Evolutionary conservation across 2,329 filamentous ascomycete species (phyloP).

Genomic region (Botrytis fabae): DNA sequence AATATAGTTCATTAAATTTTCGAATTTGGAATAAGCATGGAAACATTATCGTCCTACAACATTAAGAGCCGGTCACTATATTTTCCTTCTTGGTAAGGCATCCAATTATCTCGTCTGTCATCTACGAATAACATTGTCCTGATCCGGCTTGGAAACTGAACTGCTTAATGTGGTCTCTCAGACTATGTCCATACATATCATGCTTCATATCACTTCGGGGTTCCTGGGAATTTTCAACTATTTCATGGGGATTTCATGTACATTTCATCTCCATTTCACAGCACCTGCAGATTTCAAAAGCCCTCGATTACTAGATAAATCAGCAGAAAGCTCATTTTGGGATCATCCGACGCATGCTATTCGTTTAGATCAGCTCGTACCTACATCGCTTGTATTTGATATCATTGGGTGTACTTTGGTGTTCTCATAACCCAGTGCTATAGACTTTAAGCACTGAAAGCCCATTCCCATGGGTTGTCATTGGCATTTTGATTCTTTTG

Average conservation of each 20-base stretch:
- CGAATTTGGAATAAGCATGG: not conserved
- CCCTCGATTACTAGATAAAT: not conserved
- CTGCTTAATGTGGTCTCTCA: rapidly evolving
- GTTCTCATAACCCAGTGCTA: not conserved
- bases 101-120: not conserved
- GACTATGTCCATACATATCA: not conserved
- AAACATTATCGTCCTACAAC: not conserved
- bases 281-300: too few relatives aligned
- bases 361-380: not conserved
- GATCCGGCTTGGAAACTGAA: not conserved
- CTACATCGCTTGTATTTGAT: rapidly evolving
- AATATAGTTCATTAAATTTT: rapidly evolving
- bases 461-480: not conserved
- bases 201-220: not conserved
- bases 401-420: not conserved
- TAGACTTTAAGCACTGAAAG: not conserved
- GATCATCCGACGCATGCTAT: not conserved
- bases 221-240: rapidly evolving
- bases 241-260: not conserved
- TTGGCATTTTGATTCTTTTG: not conserved
- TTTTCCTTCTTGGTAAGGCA: not conserved
- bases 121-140: rapidly evolving
- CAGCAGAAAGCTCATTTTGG: too few relatives aligned
- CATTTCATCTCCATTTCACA: not conserved
- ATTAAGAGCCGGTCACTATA: not conserved